Evolutionary conservation across 495 filamentous ascomycete species (phyloP).

Genomic region (Elaphomyces granulatus): DNA sequence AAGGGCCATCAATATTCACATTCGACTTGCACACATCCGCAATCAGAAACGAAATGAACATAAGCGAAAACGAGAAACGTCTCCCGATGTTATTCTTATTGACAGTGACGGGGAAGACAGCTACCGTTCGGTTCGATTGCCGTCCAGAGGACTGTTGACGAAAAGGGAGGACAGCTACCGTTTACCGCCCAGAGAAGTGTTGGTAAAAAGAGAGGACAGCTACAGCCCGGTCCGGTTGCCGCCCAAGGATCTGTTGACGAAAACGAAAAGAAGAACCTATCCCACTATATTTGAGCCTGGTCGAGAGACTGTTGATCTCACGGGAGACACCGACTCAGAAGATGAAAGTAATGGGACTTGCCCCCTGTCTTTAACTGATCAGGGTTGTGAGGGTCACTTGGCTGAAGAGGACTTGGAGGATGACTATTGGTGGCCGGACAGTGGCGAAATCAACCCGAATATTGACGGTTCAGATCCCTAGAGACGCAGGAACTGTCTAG

Average conservation of each 20-base stretch:
- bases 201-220: too few relatives aligned
- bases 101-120: conserved; percentile 13
- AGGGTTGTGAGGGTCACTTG: not conserved
- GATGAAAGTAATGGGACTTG: not conserved
- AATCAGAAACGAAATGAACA: conserved; percentile 10
- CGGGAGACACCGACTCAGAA: conserved; percentile 15
- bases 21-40: conserved; percentile 16
- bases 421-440: conserved; percentile 35
- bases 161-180: not conserved
- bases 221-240: not conserved
- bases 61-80: conserved; percentile 9
- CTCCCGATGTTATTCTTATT: conserved; percentile 6
- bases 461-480: conserved; percentile 8
- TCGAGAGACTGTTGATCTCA: conserved; percentile 20
- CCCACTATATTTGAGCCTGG: conserved; percentile 1
- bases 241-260: not conserved
- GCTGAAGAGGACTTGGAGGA: conserved; percentile 20
- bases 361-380: not conserved
- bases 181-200: too few relatives aligned
- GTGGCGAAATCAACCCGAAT: conserved; percentile 19
- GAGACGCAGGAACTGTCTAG: not conserved
- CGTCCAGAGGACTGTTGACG: not conserved
- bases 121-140: not conserved
- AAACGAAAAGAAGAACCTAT: not conserved
- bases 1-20: conserved; percentile 9